phyloP scores from a whole-genome alignment of 495 filamentous ascomycete genomes.

The Trichocladium uniseriatum region DNA sequence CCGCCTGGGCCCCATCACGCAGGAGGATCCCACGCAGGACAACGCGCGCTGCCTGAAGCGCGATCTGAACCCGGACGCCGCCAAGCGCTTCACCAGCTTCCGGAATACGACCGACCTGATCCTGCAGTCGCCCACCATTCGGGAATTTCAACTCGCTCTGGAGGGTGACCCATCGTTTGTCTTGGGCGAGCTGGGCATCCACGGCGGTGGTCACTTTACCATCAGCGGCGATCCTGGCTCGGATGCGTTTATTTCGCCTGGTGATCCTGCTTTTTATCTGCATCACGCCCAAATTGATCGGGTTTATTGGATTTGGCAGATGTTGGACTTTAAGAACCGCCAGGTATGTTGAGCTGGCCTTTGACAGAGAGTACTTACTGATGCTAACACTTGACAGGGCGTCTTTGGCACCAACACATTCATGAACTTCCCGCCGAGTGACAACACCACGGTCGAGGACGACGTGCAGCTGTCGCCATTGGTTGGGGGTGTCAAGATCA shows the following conservation, averaged over 20 bases:
- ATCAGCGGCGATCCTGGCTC: slow-evolving; percentile 28
- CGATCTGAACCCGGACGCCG: slow-evolving; percentile 46
- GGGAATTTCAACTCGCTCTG: too few species aligned
- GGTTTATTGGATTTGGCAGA: slow-evolving; percentile 64
- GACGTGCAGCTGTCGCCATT: slow-evolving; percentile 17
- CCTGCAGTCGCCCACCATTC: slow-evolving; percentile 34
- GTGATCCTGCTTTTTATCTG: slow-evolving; percentile 59
- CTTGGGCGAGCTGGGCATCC: slow-evolving; percentile 42
- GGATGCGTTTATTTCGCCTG: slow-evolving; percentile 50
- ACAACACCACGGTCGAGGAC: slow-evolving; percentile 28
- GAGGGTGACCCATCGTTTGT: slow-evolving; percentile 41
- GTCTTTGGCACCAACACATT: slow-evolving; percentile 27
- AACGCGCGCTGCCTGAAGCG: slow-evolving; percentile 59
- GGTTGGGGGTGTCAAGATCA: slow-evolving; percentile 11
- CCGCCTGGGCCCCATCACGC: slow-evolving; percentile 44
- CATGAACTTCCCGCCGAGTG: slow-evolving; percentile 32
- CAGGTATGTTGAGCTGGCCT: slow-evolving; percentile 10
- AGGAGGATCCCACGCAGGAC: slow-evolving; percentile 23
- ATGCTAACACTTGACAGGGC: slow-evolving; percentile 18
- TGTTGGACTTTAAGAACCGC: slow-evolving; percentile 40
- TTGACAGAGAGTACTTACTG: not conserved
- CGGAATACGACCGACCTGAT: slow-evolving; percentile 37
- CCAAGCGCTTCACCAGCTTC: slow-evolving; percentile 30
- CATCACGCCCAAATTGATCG: slow-evolving; percentile 63
- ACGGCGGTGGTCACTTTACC: slow-evolving; percentile 52